Conservation (phyloP, 2,329 filamentous ascomycete species). For the Sporothrix pseudoabietina region DNA sequence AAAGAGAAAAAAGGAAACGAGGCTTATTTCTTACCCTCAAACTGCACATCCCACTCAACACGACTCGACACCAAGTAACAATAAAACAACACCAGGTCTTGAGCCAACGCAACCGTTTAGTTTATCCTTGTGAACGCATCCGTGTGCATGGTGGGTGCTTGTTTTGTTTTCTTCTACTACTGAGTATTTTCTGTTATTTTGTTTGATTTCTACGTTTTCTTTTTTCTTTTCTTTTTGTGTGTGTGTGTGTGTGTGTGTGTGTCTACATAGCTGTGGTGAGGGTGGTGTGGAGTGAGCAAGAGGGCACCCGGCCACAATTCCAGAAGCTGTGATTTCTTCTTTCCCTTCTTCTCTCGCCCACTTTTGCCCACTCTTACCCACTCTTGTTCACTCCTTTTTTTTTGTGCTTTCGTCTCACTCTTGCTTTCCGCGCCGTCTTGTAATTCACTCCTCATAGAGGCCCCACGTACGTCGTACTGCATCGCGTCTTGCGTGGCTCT, state of each 20-base stretch:
- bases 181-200: background rate
- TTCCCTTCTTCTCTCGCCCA: background rate
- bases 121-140: background rate
- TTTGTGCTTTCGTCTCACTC: background rate
- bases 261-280: background rate
- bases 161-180: background rate
- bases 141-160: background rate
- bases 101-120: background rate
- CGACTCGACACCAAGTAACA: background rate
- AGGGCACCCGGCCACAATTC: background rate
- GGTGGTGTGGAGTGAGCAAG: constrained; percentile 7
- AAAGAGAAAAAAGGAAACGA: background rate
- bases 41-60: constrained; percentile 13
- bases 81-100: background rate
- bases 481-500: background rate
- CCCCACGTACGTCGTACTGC: background rate
- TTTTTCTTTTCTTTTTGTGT: background rate
- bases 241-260: background rate
- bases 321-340: constrained; percentile 1
- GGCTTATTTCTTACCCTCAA: background rate
- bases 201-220: background rate
- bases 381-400: background rate
- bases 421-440: background rate
- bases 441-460: background rate
- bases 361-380: background rate